phyloP scores from a whole-genome alignment of 352 stramenopile species.

The Globisporangium camurandrum region DNA sequence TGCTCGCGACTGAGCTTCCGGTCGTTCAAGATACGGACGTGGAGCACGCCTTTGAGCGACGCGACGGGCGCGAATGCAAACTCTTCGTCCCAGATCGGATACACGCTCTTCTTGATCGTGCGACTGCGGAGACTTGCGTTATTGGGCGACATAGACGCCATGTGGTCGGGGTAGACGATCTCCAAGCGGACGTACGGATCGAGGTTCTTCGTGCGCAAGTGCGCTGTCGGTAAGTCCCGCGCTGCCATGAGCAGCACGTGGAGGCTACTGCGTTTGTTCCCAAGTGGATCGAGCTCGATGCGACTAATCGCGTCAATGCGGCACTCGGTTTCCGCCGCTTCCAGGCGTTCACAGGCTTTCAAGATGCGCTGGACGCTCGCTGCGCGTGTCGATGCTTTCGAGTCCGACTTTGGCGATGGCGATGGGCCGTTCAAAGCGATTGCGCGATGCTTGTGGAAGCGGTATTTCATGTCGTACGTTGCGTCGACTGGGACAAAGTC shows the following conservation, averaged over 20 bases:
- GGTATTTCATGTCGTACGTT: conserved; percentile 38
- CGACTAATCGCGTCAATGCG: conserved; percentile 36
- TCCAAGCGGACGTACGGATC: conserved; percentile 62
- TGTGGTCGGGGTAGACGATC: conserved; percentile 48
- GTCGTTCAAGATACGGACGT: conserved; percentile 64
- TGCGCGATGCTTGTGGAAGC: conserved; percentile 21
- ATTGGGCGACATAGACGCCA: not conserved
- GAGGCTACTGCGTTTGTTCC: conserved; percentile 40
- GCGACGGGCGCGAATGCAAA: conserved; percentile 58
- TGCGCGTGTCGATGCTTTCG: conserved; percentile 8
- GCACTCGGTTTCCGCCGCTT: conserved; percentile 30
- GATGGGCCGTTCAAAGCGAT: not conserved
- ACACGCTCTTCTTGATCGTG: conserved; percentile 70
- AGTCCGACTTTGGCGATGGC: conserved; percentile 8
- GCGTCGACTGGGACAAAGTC: conserved; percentile 38
- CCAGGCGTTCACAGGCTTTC: conserved; percentile 49
- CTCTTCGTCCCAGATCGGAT: conserved; percentile 72
- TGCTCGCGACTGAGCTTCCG: conserved; percentile 58
- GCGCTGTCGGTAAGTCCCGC: conserved; percentile 45
- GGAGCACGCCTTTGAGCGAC: conserved; percentile 58
- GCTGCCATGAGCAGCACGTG: conserved; percentile 46
- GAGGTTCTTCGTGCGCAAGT: conserved; percentile 64
- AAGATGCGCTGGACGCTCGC: conserved; percentile 38
- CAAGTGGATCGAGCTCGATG: conserved; percentile 57
- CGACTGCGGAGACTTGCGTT: conserved; percentile 30